phyloP scores from a whole-genome alignment of 2,329 filamentous ascomycete genomes.

The Microcyclosporella mali region DNA sequence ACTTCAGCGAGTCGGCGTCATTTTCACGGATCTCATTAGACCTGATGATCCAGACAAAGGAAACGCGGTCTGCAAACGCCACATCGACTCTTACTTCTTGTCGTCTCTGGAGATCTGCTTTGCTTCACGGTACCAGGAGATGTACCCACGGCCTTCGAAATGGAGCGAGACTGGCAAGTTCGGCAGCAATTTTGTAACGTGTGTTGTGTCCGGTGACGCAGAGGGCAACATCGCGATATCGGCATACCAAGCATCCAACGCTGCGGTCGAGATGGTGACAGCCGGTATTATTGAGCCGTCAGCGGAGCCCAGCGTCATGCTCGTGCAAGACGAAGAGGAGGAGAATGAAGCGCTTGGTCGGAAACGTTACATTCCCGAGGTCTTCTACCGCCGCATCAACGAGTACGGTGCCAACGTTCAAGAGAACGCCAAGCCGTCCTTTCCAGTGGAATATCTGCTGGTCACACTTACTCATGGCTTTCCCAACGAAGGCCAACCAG shows the following conservation, averaged over 20 bases:
- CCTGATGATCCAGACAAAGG: slow-evolving; percentile 64
- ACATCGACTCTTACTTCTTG: slow-evolving; percentile 90
- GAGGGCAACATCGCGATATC: slow-evolving; percentile 81
- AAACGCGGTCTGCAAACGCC: slow-evolving; percentile 86
- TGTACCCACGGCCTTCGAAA: slow-evolving; percentile 83
- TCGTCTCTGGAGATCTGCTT: slow-evolving; percentile 90
- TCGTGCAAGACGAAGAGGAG: slow-evolving; percentile 87
- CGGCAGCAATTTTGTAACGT: slow-evolving; percentile 95
- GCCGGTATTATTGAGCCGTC: slow-evolving; percentile 94
- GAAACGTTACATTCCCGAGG: slow-evolving; percentile 88
- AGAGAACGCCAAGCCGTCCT: slow-evolving; percentile 92
- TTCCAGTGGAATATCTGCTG: slow-evolving; percentile 93
- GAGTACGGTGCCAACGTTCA: slow-evolving; percentile 95
- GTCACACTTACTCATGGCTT: slow-evolving; percentile 96
- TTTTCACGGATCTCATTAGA: slow-evolving; percentile 89
- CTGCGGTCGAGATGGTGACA: slow-evolving; percentile 92
- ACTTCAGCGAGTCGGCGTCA: slow-evolving; percentile 80
- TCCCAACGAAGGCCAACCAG: slow-evolving; percentile 57
- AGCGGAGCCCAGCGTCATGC: slow-evolving; percentile 86
- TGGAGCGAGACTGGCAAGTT: slow-evolving; percentile 95
- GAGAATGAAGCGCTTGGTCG: slow-evolving; percentile 59
- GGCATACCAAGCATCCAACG: slow-evolving; percentile 90
- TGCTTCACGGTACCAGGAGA: slow-evolving; percentile 78
- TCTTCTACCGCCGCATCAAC: slow-evolving; percentile 93
- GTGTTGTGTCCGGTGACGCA: slow-evolving; percentile 88